Evolutionary conservation across 2,329 filamentous ascomycete species (phyloP).

Genomic region (Periconia digitata): DNA sequence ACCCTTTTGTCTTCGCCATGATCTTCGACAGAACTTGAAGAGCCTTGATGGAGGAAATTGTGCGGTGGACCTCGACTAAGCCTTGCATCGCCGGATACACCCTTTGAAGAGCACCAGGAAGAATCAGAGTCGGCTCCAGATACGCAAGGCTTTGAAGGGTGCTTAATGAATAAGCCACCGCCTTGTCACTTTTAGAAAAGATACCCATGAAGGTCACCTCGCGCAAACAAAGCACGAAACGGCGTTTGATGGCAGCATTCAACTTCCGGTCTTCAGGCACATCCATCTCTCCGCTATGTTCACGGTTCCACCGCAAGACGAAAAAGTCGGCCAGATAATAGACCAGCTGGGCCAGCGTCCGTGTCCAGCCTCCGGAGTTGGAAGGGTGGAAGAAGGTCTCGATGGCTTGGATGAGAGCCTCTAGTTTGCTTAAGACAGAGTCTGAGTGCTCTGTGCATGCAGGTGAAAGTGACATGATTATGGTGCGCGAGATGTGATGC

Average conservation of each 20-base stretch:
- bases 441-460: conserved; percentile 73
- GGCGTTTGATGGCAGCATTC: conserved; percentile 76
- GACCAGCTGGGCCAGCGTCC: conserved; percentile 83
- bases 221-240: conserved; percentile 84
- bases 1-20: conserved; percentile 93
- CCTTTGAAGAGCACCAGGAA: conserved; percentile 89
- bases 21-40: conserved; percentile 89
- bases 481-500: conserved; percentile 90
- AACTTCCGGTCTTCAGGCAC: conserved; percentile 78
- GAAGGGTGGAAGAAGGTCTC: conserved; percentile 99
- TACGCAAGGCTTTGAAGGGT: conserved; percentile 87
- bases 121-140: conserved; percentile 85
- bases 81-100: conserved; percentile 98
- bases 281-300: conserved; percentile 89
- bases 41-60: conserved; percentile 87
- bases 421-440: conserved; percentile 81
- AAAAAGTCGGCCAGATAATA: conserved; percentile 95
- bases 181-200: conserved; percentile 90
- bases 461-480: conserved; percentile 90
- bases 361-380: conserved; percentile 91
- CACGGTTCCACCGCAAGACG: conserved; percentile 95
- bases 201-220: conserved; percentile 98
- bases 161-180: conserved; percentile 88
- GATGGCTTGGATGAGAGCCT: conserved; percentile 89
- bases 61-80: conserved; percentile 93